Evolutionary conservation across 306 rosid genomes (phyloP), one percentile per base, ranked within the genome.

Genomic region (Trifolium pratense): DNA sequence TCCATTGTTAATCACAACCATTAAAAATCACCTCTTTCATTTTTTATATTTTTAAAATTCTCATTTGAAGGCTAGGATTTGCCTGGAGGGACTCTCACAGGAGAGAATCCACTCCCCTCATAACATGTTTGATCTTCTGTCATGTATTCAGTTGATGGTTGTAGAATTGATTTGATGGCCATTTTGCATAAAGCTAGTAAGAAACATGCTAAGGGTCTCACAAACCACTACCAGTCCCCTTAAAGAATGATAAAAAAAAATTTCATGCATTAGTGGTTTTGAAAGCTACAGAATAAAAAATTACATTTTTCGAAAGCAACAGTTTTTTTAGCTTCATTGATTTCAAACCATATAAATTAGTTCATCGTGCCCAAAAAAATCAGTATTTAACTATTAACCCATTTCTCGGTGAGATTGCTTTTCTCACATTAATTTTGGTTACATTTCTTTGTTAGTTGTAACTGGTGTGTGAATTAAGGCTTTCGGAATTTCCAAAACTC

Each of bases 401-500:
- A 9, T 56, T 5, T 8, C 31, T 42, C 23, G 40, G 6, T 73
- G 66, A 63, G 71, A 45, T 73, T 66, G 13, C 62, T 25, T 64
- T 65, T 68, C 15, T 6, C 32, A 20, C 53, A 11, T 37, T 14
- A 39, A 46, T 11, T n/a, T 74, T 68, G 7, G 55, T 29, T 40
- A 52, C 13, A 4, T 51, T 68, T 16, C 16, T 53, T 39, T 9
- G 60, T 40, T 55, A 15, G 51, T 46, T 23, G 66, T 25, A 40
- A 18, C 73, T 46, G 56, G 55, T 78, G 52, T 66, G 10, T 34
- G 13, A 11, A 61, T 42, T 17, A 68, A 16, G 39, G 58, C 3
- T 75, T 36, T 2, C 21, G 9, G 31, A 59, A 49, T 78, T 71
- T 62, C 40, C 37, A 12, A 5, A 77, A 23, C 23, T 60, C 53